phyloP scores from a whole-genome alignment of 2,329 filamentous ascomycete genomes.

The Penicillium corylophilum region DNA sequence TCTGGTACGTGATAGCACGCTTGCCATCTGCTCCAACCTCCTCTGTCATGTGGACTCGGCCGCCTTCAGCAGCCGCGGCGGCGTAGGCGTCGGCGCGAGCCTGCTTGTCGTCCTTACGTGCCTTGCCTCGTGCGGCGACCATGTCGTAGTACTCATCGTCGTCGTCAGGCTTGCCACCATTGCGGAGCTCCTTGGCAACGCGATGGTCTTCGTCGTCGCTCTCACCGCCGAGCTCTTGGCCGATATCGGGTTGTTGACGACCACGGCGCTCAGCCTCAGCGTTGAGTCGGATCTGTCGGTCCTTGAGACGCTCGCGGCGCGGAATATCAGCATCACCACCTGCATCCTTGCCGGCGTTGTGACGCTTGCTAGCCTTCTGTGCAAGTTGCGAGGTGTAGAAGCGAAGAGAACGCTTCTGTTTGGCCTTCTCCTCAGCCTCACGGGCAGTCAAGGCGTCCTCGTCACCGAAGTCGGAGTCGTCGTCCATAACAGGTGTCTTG shows the following conservation, averaged over 20 bases:
- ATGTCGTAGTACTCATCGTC: slow-evolving; percentile 78
- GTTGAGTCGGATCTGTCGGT: slow-evolving; percentile 81
- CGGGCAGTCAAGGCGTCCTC: slow-evolving; percentile 75
- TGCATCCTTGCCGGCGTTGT: slow-evolving; percentile 64
- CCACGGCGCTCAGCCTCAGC: slow-evolving; percentile 85
- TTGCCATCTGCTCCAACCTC: slow-evolving; percentile 79
- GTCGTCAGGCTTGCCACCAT: slow-evolving; percentile 37
- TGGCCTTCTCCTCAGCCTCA: slow-evolving; percentile 81
- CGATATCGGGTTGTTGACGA: slow-evolving; percentile 59
- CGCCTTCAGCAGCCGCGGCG: slow-evolving; percentile 56
- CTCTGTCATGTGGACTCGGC: slow-evolving; percentile 64
- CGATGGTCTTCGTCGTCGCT: slow-evolving; percentile 64
- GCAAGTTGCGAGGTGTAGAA: slow-evolving; percentile 99
- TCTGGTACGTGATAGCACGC: slow-evolving; percentile 86
- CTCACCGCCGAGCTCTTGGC: slow-evolving; percentile 68
- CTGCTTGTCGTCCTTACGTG: slow-evolving; percentile 71
- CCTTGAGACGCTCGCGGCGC: slow-evolving; percentile 81
- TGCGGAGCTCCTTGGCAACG: slow-evolving; percentile 52
- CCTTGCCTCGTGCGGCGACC: slow-evolving; percentile 61
- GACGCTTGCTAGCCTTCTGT: slow-evolving; percentile 83
- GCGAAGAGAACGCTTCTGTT: slow-evolving; percentile 84
- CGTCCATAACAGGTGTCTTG: slow-evolving; percentile 35
- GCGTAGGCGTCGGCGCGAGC: slow-evolving; percentile 60
- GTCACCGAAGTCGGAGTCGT: slow-evolving; percentile 88
- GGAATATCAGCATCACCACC: slow-evolving; percentile 62